Evolutionary conservation across 768 basidiomycete species (phyloP), one percentile per base, ranked within the genome.

Genomic region (Chalciporus piperatus): DNA sequence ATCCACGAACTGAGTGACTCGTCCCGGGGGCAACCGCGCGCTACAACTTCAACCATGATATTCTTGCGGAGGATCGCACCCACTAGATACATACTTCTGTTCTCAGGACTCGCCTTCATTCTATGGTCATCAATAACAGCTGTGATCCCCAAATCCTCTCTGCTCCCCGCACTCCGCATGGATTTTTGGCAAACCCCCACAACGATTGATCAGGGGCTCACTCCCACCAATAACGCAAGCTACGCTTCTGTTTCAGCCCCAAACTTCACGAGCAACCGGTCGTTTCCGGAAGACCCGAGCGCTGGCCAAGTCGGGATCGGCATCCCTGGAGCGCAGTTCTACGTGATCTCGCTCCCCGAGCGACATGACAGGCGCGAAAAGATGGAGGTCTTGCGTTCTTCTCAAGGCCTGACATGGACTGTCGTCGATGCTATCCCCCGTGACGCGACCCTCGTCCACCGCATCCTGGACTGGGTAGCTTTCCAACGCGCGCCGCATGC

Each of bases 261-360:
- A 4, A 32, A 13, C 11, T 12, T 13, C 30, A 32, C 10, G 7
- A 46, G 30, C 30, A 22, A 50, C 16, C 2, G 9, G 9, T 30
- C 47, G 30, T 10, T 35, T 3, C 3, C 22, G 22, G 45, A 33
- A n/a, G n/a, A 11, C 14, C 28, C 27, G 9, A 19, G 38, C n/a
- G 12, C 10, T 10, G 45, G 22, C 4, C 25, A 50, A 5, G 17
- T 35, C 47, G 58, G 50, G 11, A 68, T 81, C 6, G 74, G 72
- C 28, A 59, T 78, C 27, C 70, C 76, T 14, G 67, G 72, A 5
- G 4, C 63, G 1, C 59, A 70, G 9, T 73, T 81, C 46, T 83
- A 79, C 55, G 79, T 89, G 1, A 59, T 89, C 38, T 84, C 84
- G 22, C 80, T 88, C 25, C 76, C 79, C 9, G 68, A 62, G 23